These are phyloP conservation scores for Candida tallmaniae DNA, from an alignment of 805 yeast genomes.

Conservation along the genomic window DNA sequence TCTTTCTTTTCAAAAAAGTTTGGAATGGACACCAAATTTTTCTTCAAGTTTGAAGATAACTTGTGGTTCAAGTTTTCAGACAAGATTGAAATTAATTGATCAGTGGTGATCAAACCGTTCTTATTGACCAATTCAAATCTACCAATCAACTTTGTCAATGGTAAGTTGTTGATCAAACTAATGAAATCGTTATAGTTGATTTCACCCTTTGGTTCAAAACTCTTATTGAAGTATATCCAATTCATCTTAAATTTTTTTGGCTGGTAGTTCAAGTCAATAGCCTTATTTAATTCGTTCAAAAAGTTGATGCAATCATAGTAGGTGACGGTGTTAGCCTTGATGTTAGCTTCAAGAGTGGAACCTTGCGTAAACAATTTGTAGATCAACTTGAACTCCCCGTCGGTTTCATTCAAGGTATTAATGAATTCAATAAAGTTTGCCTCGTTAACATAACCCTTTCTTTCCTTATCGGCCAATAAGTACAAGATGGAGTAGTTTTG, in stretches of 20 bases:
- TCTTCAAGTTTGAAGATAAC: slow-evolving; percentile 33
- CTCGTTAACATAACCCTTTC: slow-evolving; percentile 62
- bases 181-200: slow-evolving; percentile 37
- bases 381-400: slow-evolving; percentile 28
- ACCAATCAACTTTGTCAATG: slow-evolving; percentile 43
- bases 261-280: slow-evolving; percentile 39
- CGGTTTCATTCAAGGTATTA: slow-evolving; percentile 34
- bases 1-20: slow-evolving; percentile 29
- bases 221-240: slow-evolving; percentile 38
- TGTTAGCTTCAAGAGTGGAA: not conserved
- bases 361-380: slow-evolving; percentile 18
- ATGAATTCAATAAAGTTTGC: slow-evolving; percentile 75
- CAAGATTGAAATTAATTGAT: slow-evolving; percentile 30
- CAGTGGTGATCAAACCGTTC: slow-evolving; percentile 23
- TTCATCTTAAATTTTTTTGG: slow-evolving; percentile 38
- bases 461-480: slow-evolving; percentile 69
- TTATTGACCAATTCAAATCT: slow-evolving; percentile 35
- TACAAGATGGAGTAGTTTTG: slow-evolving; percentile 54
- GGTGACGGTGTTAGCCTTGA: slow-evolving; percentile 1
- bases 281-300: slow-evolving; percentile 33
- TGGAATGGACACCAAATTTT: slow-evolving; percentile 28
- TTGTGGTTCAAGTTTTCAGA: slow-evolving; percentile 38
- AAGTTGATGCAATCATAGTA: slow-evolving; percentile 32
- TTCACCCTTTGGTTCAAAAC: slow-evolving; percentile 36
- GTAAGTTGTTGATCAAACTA: slow-evolving; percentile 37